Base-by-base conservation (phyloP, 331 rosid genomes). In the Telfairia occidentalis region DNA sequence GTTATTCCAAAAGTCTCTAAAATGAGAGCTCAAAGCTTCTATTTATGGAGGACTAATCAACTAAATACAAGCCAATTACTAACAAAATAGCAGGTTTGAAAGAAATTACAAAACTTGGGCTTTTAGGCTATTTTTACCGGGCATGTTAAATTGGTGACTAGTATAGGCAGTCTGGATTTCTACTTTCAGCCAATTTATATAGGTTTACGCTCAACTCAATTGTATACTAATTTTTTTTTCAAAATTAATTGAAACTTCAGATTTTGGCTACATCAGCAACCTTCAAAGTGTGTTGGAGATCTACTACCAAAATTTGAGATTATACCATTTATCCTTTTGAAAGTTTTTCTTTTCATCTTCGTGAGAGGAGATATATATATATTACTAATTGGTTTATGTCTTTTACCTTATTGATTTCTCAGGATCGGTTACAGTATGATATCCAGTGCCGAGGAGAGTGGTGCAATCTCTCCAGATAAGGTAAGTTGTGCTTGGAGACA, bases 391-490 rank as follows among this genome's bases (percentile, higher is more conserved):
- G 61, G 42, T 76, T 78, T 26, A 65, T 78, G 48, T 79, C 61
- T 34, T 6, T 28, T 26, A 45, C 24, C 48, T n/a, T 50, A 42
- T 80, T 53, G 54, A 75, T 75, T 69, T 84, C 78, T 79, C 92
- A 94, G 98, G 81, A 94, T 91, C 82, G 98, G 96, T 74, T 87
- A 77, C 69, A 87, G 98, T 81, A 94, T 94, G 98, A 80, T 94
- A 79, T 74, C 87, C 30, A 75, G 87, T 78, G 98, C 98, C 1
- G 98, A 91, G 82, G 86, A 91, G 76, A 77, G 71, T 75, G 98
- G 96, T 43, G 89, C 83, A 9, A 89, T 94, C 77, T 78, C 87
- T 77, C 96, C 96, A 0, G 94, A 92, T 66, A 89, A 89, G 92
- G 97, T 88, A 83, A 76, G 83, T 35, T 72, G 29, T 66, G 58